Evolutionary conservation across 108 stramenopile genomes (phyloP).

Genomic region (Nitzschia sp.): DNA sequence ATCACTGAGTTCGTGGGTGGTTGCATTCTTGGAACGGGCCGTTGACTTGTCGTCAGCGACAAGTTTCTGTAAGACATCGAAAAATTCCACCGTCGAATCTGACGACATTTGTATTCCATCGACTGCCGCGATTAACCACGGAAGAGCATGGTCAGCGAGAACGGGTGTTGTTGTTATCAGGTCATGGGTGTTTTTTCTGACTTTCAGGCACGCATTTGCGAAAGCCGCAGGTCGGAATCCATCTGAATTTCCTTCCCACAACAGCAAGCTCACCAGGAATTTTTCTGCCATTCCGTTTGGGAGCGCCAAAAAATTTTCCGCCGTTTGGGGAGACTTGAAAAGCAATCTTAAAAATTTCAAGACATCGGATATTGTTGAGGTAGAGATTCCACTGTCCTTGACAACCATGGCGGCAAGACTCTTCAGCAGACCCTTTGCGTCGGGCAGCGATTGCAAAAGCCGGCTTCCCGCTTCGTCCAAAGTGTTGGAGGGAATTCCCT

Average conservation of each 20-base stretch:
- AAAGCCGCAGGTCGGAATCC: conserved; percentile 31
- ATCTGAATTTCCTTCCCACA: conserved; percentile 69
- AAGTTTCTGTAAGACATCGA: conserved; percentile 71
- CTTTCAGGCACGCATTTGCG: conserved; percentile 52
- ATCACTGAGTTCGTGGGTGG: conserved; percentile 45
- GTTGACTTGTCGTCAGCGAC: conserved; percentile 34
- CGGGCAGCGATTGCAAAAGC: conserved; percentile 59
- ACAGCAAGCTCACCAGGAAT: conserved; percentile 72
- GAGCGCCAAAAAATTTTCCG: conserved; percentile 62
- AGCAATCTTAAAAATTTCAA: conserved; percentile 71
- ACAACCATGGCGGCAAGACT: conserved; percentile 79
- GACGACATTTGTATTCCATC: conserved; percentile 57
- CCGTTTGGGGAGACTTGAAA: conserved; percentile 54
- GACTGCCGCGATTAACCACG: conserved; percentile 80
- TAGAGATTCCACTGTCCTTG: conserved; percentile 71
- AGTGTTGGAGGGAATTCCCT: background rate
- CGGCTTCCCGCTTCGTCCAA: conserved; percentile 59
- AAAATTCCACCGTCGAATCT: conserved; percentile 77
- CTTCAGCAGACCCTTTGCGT: conserved; percentile 64
- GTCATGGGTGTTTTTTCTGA: conserved; percentile 70
- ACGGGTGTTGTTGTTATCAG: conserved; percentile 68
- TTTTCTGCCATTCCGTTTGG: conserved; percentile 67
- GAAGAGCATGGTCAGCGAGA: conserved; percentile 63
- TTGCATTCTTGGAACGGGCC: conserved; percentile 15
- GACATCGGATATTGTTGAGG: conserved; percentile 73